Percentiles rank a stretch among this genome's conserved stretches.
phyloP scores from a whole-genome alignment of 2,329 filamentous ascomycete species.

The Monilinia laxa region DNA sequence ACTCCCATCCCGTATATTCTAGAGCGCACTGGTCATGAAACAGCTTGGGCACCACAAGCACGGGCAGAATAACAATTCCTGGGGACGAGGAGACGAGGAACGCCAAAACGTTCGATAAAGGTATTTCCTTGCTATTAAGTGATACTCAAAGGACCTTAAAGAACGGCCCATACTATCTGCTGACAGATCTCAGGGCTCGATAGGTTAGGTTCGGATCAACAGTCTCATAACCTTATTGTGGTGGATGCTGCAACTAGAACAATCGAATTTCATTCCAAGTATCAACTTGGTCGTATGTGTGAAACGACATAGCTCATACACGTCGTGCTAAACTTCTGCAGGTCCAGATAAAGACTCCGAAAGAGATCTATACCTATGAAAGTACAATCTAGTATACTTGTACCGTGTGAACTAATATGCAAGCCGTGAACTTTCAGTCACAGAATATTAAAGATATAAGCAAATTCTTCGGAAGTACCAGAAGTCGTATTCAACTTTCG shows the following conservation, averaged over 20 bases:
- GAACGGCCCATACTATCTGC: neutral
- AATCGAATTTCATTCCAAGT: neutral
- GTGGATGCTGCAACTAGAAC: neutral
- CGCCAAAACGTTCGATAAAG: neutral
- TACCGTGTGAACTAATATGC: neutral
- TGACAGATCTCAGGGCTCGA: constrained; percentile 1
- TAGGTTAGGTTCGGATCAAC: neutral
- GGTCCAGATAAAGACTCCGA: constrained; percentile 27
- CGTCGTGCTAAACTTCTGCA: constrained; percentile 28
- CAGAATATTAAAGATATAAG: neutral
- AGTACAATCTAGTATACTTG: neutral
- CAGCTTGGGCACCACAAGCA: constrained; percentile 17
- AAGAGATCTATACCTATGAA: constrained; percentile 9
- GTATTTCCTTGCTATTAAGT: neutral
- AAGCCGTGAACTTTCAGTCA: neutral
- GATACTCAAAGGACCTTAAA: neutral
- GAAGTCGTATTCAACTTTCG: constrained; percentile 1
- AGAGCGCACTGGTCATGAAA: constrained; percentile 16
- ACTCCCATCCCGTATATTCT: constrained; percentile 1
- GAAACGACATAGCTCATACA: constrained; percentile 27
- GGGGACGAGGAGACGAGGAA: constrained; percentile 8
- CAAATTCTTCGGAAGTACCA: constrained; percentile 22
- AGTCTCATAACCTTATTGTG: neutral
- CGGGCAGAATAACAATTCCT: constrained; percentile 21
- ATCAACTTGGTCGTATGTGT: constrained; percentile 26